Evolutionary conservation across 805 yeast species (phyloP).

Genomic region (Huiozyma naganishii): DNA sequence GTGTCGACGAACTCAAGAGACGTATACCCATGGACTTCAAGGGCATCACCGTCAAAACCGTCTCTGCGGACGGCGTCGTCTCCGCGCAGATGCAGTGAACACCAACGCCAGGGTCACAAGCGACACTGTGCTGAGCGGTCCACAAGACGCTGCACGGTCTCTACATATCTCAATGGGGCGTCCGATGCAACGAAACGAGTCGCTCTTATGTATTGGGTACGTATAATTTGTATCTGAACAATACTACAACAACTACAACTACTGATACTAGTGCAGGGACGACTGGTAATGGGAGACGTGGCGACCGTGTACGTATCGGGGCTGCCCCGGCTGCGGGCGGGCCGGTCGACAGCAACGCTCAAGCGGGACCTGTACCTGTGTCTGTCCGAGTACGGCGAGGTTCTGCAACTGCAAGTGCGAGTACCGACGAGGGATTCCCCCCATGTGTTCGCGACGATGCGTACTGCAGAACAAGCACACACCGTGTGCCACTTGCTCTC

Average conservation of each 20-base stretch:
- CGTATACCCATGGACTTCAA: conserved; percentile 80
- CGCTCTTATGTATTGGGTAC: too few relatives aligned
- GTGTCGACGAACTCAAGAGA: conserved; percentile 66
- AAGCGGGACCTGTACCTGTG: conserved; percentile 35
- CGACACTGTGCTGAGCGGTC: conserved; percentile 6
- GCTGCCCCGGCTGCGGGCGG: conserved; percentile 33
- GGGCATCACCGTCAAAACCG: conserved; percentile 63
- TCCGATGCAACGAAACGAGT: too few relatives aligned
- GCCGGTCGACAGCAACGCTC: conserved; percentile 7
- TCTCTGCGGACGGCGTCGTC: conserved; percentile 52
- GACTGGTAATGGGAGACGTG: too few relatives aligned
- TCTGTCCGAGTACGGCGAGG: conserved; percentile 56
- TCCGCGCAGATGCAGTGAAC: conserved; percentile 20
- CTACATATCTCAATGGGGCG: too few relatives aligned
- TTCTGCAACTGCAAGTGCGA: conserved; percentile 37
- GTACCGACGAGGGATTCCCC: conserved; percentile 42
- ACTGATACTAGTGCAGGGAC: too few relatives aligned
- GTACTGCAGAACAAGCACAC: conserved; percentile 39
- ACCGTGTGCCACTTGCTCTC: conserved; percentile 40
- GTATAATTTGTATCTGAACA: too few relatives aligned
- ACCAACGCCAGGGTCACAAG: neutral
- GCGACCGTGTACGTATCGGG: neutral
- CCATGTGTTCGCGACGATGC: conserved; percentile 54
- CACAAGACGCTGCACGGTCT: neutral
- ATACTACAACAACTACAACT: too few relatives aligned